A percentile compares a stretch with the other conserved stretches of the same genome.
Conservation (phyloP, 345 rosid species). For the Mallotus nudiflorus region DNA sequence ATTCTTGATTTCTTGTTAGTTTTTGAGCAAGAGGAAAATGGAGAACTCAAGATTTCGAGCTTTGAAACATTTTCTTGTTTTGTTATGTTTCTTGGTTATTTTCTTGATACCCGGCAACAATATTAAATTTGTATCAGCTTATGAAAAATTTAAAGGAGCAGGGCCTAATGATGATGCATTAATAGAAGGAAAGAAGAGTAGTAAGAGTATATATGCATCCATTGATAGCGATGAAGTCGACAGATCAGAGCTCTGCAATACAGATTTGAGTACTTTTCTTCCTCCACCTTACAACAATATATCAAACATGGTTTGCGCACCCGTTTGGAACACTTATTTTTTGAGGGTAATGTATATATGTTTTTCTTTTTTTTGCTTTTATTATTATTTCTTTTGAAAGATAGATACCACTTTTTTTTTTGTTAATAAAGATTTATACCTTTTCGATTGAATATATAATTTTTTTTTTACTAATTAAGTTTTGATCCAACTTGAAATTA, state of each 20-base stretch:
- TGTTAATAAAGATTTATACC: too few relatives aligned
- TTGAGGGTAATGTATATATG: conserved; percentile 53
- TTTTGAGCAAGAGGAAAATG: conserved; percentile 27
- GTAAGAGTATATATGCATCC: background rate
- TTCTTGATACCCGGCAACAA: conserved; percentile 26
- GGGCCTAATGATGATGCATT: background rate
- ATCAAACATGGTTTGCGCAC: conserved; percentile 60
- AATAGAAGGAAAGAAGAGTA: background rate
- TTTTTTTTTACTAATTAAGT: too few relatives aligned
- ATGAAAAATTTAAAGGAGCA: conserved; percentile 11
- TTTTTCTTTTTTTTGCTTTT: too few relatives aligned
- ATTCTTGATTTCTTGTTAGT: too few relatives aligned
- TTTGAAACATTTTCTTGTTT: conserved; percentile 17
- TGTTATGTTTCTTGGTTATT: conserved; percentile 35
- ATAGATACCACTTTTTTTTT: too few relatives aligned
- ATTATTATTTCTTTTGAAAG: too few relatives aligned
- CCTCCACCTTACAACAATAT: conserved; percentile 77
- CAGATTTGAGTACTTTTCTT: conserved; percentile 51
- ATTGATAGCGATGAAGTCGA: background rate
- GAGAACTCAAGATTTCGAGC: conserved; percentile 29
- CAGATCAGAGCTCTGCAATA: conserved; percentile 53
- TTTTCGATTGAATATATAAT: too few relatives aligned
- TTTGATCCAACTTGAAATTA: too few relatives aligned
- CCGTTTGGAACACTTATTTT: conserved; percentile 76
- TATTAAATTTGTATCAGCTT: conserved; percentile 24